These are phyloP conservation scores for Cladosporium sp. DNA, from an alignment of 2,329 filamentous ascomycete species.

Conservation along the genomic window DNA sequence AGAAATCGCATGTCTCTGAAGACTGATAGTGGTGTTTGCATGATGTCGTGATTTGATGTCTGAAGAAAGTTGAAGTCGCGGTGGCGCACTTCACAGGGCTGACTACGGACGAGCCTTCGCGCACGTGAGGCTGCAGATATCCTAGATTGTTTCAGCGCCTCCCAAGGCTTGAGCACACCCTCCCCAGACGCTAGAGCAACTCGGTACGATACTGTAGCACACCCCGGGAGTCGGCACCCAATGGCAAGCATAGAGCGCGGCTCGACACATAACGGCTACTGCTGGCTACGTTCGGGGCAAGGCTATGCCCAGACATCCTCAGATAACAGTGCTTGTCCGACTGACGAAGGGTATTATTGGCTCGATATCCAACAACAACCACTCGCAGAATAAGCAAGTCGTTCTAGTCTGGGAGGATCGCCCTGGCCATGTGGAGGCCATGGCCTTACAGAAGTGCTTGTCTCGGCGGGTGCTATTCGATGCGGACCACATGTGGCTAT, in stretches of 20 bases:
- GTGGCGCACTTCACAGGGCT: not conserved
- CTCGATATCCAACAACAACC: too few relatives aligned
- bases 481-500: too few relatives aligned
- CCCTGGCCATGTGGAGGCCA: not conserved
- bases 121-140: not conserved
- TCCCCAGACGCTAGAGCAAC: slow-evolving; percentile 1
- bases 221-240: not conserved
- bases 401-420: not conserved
- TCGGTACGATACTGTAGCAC: not conserved
- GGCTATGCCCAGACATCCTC: slow-evolving; percentile 1
- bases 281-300: slow-evolving; percentile 10
- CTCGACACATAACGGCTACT: not conserved
- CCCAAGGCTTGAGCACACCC: slow-evolving; percentile 3
- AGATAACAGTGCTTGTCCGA: slow-evolving; percentile 1
- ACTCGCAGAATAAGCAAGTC: too few relatives aligned
- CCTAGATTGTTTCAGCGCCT: not conserved
- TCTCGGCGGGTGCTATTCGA: too few relatives aligned
- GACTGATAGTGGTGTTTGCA: not conserved
- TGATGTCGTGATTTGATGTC: not conserved
- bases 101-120: not conserved
- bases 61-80: not conserved
- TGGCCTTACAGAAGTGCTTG: not conserved
- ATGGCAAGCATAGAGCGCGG: not conserved
- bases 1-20: too few relatives aligned
- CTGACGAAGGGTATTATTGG: too few relatives aligned